These are phyloP conservation scores for Tricholoma saponaceum DNA, from an alignment of 768 basidiomycete genomes.

Conservation along the genomic window DNA sequence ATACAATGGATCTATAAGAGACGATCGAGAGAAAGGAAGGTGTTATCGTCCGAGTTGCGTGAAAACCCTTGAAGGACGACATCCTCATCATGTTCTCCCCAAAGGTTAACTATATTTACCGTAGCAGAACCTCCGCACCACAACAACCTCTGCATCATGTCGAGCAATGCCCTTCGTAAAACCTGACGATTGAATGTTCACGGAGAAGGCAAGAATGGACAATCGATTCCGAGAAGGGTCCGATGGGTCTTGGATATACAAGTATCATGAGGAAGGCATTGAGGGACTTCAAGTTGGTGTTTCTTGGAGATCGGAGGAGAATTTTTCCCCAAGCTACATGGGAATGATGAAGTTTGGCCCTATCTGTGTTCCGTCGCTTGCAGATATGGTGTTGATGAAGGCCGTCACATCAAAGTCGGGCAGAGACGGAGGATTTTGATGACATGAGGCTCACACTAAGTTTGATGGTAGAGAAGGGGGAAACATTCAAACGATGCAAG, in stretches of 20 bases:
- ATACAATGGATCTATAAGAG: neutral
- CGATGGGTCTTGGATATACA: neutral
- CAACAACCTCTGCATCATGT: too few species aligned
- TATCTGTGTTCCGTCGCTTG: neutral
- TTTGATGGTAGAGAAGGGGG: too few species aligned
- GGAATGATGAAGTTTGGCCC: neutral
- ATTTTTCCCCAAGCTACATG: neutral
- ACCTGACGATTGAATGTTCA: neutral
- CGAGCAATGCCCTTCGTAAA: too few species aligned
- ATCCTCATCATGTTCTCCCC: neutral
- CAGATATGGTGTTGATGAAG: too few species aligned
- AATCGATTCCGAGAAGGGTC: neutral
- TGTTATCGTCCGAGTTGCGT: too few species aligned
- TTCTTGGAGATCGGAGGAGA: neutral
- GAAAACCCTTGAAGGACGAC: neutral
- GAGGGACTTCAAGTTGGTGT: neutral
- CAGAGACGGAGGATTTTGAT: too few species aligned
- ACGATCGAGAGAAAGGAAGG: neutral
- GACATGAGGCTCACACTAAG: too few species aligned
- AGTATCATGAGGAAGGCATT: neutral
- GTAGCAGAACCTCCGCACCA: neutral
- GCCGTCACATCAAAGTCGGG: too few species aligned
- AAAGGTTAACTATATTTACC: neutral
- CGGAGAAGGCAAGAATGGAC: neutral
- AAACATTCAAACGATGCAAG: too few species aligned